Conservation (phyloP, 2,329 filamentous ascomycete species). For the Nothophaeocryptopus gaeumannii region DNA sequence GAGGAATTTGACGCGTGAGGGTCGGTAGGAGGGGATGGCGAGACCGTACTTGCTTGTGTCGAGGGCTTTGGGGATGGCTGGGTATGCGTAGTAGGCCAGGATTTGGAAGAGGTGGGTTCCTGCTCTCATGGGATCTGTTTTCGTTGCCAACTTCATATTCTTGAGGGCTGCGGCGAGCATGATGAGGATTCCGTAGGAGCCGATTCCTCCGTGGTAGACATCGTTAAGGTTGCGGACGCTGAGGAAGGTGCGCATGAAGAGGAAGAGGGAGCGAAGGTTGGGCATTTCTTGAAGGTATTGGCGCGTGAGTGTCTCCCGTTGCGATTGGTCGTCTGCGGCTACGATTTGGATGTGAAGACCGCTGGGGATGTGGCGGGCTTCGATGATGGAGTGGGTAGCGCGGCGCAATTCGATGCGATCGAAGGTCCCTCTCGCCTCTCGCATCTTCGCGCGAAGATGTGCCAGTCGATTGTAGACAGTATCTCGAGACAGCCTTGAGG, state of each 20-base stretch:
- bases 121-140: too few relatives aligned
- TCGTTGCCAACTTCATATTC: slow-evolving; percentile 6
- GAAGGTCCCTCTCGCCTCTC: neutral
- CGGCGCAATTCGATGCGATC: slow-evolving; percentile 18
- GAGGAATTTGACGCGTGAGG: slow-evolving; percentile 40
- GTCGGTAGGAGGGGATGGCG: slow-evolving; percentile 38
- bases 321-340: slow-evolving; percentile 41
- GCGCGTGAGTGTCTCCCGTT: slow-evolving; percentile 44
- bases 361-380: slow-evolving; percentile 45
- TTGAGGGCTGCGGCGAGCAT: slow-evolving; percentile 45
- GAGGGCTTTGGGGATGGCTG: slow-evolving; percentile 25
- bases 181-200: slow-evolving; percentile 56
- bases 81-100: too few relatives aligned
- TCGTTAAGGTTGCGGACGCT: slow-evolving; percentile 51
- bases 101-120: too few relatives aligned
- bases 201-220: slow-evolving; percentile 49
- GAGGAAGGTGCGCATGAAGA: slow-evolving; percentile 50
- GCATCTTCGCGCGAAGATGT: too few relatives aligned
- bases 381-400: slow-evolving; percentile 42
- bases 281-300: slow-evolving; percentile 51
- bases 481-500: neutral
- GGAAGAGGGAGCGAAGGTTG: slow-evolving; percentile 50
- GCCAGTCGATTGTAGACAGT: neutral
- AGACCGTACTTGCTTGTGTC: slow-evolving; percentile 49
- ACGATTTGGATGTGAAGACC: slow-evolving; percentile 55